phyloP scores from a whole-genome alignment of 805 yeast genomes.

The Wickerhamiella hasegawae region DNA sequence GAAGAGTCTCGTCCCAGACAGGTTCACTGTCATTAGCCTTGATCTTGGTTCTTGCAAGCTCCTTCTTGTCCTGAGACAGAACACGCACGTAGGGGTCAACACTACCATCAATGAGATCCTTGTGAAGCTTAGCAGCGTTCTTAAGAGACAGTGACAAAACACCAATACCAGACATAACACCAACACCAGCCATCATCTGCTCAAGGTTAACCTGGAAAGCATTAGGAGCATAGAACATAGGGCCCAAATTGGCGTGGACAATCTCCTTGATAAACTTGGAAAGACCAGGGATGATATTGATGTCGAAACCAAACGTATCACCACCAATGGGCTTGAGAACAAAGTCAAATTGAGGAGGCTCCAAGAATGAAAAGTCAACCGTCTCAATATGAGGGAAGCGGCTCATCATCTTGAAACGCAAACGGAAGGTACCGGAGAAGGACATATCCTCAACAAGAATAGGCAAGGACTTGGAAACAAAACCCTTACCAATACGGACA shows the following conservation, averaged over 20 bases:
- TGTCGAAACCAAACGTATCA: slow-evolving; percentile 71
- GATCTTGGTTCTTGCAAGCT: slow-evolving; percentile 52
- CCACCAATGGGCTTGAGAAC: slow-evolving; percentile 68
- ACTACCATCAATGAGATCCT: slow-evolving; percentile 56
- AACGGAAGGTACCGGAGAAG: slow-evolving; percentile 56
- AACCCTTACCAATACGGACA: slow-evolving; percentile 62
- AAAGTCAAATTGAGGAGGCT: slow-evolving; percentile 82
- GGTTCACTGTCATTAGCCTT: slow-evolving; percentile 57
- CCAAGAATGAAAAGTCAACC: slow-evolving; percentile 67
- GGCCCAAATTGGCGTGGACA: slow-evolving; percentile 76
- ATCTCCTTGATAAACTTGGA: slow-evolving; percentile 67
- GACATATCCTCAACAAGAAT: slow-evolving; percentile 67
- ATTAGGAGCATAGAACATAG: slow-evolving; percentile 75
- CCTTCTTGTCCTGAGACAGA: slow-evolving; percentile 32
- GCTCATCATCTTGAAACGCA: slow-evolving; percentile 77
- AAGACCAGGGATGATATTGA: slow-evolving; percentile 71
- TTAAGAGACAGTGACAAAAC: slow-evolving; percentile 55
- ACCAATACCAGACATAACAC: slow-evolving; percentile 71
- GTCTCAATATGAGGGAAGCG: slow-evolving; percentile 90
- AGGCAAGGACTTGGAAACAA: slow-evolving; percentile 48
- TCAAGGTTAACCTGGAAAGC: slow-evolving; percentile 88
- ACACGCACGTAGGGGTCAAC: slow-evolving; percentile 80
- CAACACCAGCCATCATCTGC: slow-evolving; percentile 72
- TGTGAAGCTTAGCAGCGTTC: slow-evolving; percentile 51
- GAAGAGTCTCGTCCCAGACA: slow-evolving; percentile 67